phyloP scores from a whole-genome alignment of 2,329 filamentous ascomycete species.

The Sporothrix brasiliensis region DNA sequence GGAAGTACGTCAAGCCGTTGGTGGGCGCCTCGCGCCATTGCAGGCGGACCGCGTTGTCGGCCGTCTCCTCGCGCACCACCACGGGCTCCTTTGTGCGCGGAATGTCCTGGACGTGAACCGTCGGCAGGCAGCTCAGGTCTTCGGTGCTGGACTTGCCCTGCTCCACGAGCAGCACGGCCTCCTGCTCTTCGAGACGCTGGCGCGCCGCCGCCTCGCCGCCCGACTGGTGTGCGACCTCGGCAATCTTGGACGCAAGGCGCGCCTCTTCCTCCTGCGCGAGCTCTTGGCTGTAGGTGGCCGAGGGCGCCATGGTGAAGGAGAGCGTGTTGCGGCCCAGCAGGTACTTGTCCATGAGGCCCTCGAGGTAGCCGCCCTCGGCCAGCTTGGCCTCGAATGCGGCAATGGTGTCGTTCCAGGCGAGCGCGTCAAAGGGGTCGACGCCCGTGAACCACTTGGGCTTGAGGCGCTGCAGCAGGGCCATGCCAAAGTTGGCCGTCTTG shows the following conservation, averaged over 20 bases:
- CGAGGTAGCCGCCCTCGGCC: constrained; percentile 76
- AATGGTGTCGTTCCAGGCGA: constrained; percentile 91
- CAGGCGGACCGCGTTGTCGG: constrained; percentile 56
- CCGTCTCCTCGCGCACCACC: constrained; percentile 63
- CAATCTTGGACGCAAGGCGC: constrained; percentile 74
- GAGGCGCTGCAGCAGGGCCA: constrained; percentile 83
- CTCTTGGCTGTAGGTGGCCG: constrained; percentile 71
- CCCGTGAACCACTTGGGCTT: constrained; percentile 96
- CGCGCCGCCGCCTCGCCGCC: constrained; percentile 66
- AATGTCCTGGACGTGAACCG: constrained; percentile 86
- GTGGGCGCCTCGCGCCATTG: constrained; percentile 93
- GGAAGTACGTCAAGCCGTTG: constrained; percentile 95
- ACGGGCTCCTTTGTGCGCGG: constrained; percentile 70
- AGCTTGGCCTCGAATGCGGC: constrained; percentile 77
- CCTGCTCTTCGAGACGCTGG: constrained; percentile 72
- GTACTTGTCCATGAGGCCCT: constrained; percentile 85
- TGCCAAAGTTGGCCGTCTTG: constrained; percentile 94
- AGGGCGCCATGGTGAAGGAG: constrained; percentile 93
- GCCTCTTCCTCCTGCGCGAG: constrained; percentile 75
- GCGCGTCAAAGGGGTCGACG: constrained; percentile 83
- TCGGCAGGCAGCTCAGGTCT: constrained; percentile 84
- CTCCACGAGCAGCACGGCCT: constrained; percentile 76
- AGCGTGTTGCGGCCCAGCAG: constrained; percentile 83
- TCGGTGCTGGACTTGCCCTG: constrained; percentile 83
- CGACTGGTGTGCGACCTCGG: constrained; percentile 67